Conservation (phyloP, 2,329 filamentous ascomycete species). For the Hypoxylon sp. region DNA sequence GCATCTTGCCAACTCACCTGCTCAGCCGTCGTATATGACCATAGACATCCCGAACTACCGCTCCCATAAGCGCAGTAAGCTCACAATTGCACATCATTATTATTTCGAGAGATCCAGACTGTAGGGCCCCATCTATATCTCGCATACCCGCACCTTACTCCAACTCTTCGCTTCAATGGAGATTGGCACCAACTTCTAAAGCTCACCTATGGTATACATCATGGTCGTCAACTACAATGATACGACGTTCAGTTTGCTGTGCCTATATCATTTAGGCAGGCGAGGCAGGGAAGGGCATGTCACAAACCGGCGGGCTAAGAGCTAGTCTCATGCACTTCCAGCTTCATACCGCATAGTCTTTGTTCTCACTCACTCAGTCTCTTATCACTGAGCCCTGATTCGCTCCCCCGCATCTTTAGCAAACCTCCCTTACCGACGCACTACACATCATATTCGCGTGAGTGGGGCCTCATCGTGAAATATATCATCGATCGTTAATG, state of each 20-base stretch:
- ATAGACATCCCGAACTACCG: slow-evolving; percentile 28
- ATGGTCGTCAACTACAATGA: slow-evolving; percentile 1
- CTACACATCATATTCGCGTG: slow-evolving; percentile 30
- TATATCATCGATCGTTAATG: slow-evolving; percentile 25
- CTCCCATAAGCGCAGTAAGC: slow-evolving; percentile 28
- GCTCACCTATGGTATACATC: slow-evolving; percentile 15
- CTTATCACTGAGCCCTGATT: slow-evolving; percentile 44
- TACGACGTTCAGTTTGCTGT: slow-evolving; percentile 8
- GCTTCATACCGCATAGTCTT: slow-evolving; percentile 35
- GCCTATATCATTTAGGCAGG: slow-evolving; percentile 10
- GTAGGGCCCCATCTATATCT: slow-evolving; percentile 15
- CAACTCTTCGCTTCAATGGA: slow-evolving; percentile 3
- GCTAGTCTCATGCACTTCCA: slow-evolving; percentile 33
- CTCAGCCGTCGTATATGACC: slow-evolving; percentile 28
- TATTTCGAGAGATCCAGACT: slow-evolving; percentile 11
- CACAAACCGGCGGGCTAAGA: slow-evolving; percentile 16
- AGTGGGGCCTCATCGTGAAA: slow-evolving; percentile 21
- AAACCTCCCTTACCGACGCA: slow-evolving; percentile 23
- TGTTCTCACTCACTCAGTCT: slow-evolving; percentile 23
- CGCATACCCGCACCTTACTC: slow-evolving; percentile 29
- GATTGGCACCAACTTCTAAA: slow-evolving; percentile 12
- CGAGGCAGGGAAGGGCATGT: not conserved
- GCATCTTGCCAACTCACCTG: slow-evolving; percentile 40
- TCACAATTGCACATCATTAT: slow-evolving; percentile 11
- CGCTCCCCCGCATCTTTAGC: slow-evolving; percentile 43